Conservation (phyloP, 177 flowering plant species). For the Vitis hybrid region DNA sequence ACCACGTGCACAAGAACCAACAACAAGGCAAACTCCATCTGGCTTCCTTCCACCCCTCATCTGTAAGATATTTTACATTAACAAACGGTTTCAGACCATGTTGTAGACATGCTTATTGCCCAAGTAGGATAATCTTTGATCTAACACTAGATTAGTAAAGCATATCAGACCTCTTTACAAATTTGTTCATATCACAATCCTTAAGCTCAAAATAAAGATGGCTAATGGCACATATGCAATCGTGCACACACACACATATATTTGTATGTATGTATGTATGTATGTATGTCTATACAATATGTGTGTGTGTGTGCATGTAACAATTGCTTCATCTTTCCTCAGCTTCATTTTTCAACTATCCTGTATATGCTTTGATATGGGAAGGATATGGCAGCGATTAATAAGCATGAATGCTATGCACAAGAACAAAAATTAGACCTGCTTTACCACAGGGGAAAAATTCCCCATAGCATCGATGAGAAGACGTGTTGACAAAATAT, state of each 20-base stretch:
- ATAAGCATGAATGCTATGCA: not conserved
- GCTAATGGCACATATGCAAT: too few species aligned
- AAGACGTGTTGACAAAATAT: conserved; percentile 59
- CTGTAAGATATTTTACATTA: conserved; percentile 32
- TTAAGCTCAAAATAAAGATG: too few species aligned
- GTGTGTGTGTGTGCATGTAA: too few species aligned
- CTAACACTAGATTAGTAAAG: not conserved
- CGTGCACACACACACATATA: too few species aligned
- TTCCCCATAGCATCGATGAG: conserved; percentile 97
- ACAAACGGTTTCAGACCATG: not conserved
- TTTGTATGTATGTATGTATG: not conserved
- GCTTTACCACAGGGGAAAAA: conserved; percentile 91
- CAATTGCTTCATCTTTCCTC: too few species aligned
- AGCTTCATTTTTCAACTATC: not conserved
- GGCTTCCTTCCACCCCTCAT: conserved; percentile 84
- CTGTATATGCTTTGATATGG: not conserved
- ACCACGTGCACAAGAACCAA: conserved; percentile 90
- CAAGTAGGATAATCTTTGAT: not conserved
- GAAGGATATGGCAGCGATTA: not conserved
- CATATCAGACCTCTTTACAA: not conserved
- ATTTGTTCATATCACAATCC: too few species aligned
- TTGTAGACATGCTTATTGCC: not conserved
- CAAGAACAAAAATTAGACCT: conserved; percentile 42
- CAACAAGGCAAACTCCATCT: conserved; percentile 96
- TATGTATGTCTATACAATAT: too few species aligned